Conservation (phyloP, 805 yeast species). For the Kluyveromyces lactis region DNA sequence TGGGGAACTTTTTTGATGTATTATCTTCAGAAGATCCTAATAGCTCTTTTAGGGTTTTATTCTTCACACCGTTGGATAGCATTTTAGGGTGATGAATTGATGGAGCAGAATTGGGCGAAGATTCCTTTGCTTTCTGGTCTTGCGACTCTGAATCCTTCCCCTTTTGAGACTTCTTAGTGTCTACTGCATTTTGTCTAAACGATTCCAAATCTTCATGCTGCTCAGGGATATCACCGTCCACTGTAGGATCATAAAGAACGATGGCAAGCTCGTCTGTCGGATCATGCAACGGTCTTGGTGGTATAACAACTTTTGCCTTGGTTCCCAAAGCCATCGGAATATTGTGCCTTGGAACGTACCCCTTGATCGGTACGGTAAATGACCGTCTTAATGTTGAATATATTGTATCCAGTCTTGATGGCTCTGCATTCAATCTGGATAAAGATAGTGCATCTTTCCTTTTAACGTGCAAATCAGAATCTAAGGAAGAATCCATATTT, state of each 20-base stretch:
- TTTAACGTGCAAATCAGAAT: constrained; percentile 29
- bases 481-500: constrained; percentile 13
- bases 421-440: constrained; percentile 38
- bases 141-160: constrained; percentile 12
- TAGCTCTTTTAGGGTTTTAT: constrained; percentile 69
- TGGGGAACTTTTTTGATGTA: constrained; percentile 49
- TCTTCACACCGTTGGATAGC: constrained; percentile 28
- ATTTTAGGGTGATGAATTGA: constrained; percentile 32
- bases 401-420: constrained; percentile 25
- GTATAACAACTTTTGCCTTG: constrained; percentile 53
- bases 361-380: constrained; percentile 57
- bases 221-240: constrained; percentile 45
- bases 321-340: constrained; percentile 86
- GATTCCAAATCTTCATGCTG: constrained; percentile 14
- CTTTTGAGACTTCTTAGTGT: constrained; percentile 26
- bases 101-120: constrained; percentile 12
- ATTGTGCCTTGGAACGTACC: constrained; percentile 27
- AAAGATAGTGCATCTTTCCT: constrained; percentile 56
- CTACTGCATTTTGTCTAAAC: constrained; percentile 23
- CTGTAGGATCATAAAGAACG: constrained; percentile 90
- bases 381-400: constrained; percentile 38
- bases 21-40: constrained; percentile 58
- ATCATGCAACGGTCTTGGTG: constrained; percentile 93
- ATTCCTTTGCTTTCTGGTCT: constrained; percentile 17
- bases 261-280: constrained; percentile 91